These are phyloP conservation scores for Alnus rubra DNA, from an alignment of 306 rosid species.

Conservation along the genomic window DNA sequence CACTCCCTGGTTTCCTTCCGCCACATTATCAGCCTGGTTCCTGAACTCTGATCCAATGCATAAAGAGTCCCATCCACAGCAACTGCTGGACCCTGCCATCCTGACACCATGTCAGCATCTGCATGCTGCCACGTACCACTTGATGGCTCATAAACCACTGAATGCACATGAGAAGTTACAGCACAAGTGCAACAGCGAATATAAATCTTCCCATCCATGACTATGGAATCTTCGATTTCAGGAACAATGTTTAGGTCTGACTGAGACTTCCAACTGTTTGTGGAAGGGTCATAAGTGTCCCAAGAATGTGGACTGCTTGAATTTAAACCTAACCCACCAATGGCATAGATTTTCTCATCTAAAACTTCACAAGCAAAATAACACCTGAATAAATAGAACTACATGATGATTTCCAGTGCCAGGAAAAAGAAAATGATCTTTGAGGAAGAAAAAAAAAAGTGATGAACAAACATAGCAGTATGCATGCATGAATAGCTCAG, in stretches of 20 bases:
- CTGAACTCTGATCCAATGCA: constrained; percentile 73
- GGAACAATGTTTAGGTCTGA: constrained; percentile 54
- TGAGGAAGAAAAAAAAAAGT: not conserved
- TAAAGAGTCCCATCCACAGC: constrained; percentile 61
- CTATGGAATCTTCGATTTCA: constrained; percentile 71
- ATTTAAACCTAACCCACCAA: constrained; percentile 75
- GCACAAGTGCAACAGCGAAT: constrained; percentile 54
- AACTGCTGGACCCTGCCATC: constrained; percentile 91
- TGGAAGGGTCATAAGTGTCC: constrained; percentile 70
- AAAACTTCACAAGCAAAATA: constrained; percentile 78
- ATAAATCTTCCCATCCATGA: constrained; percentile 78
- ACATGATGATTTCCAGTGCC: constrained; percentile 16
- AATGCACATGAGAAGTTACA: constrained; percentile 49
- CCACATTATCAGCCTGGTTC: constrained; percentile 79
- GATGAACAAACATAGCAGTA: not conserved
- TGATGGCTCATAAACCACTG: constrained; percentile 74
- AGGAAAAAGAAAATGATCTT: constrained; percentile 4
- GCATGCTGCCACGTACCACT: constrained; percentile 77
- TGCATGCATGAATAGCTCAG: not conserved
- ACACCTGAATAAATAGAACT: constrained; percentile 57
- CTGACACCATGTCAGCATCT: constrained; percentile 72
- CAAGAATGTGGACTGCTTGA: constrained; percentile 73
- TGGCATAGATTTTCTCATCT: constrained; percentile 68
- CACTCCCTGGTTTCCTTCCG: constrained; percentile 58
- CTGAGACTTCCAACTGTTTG: constrained; percentile 55